Conservation (phyloP, 2,329 filamentous ascomycete genomes). For the Ophiosphaerella korrae region DNA sequence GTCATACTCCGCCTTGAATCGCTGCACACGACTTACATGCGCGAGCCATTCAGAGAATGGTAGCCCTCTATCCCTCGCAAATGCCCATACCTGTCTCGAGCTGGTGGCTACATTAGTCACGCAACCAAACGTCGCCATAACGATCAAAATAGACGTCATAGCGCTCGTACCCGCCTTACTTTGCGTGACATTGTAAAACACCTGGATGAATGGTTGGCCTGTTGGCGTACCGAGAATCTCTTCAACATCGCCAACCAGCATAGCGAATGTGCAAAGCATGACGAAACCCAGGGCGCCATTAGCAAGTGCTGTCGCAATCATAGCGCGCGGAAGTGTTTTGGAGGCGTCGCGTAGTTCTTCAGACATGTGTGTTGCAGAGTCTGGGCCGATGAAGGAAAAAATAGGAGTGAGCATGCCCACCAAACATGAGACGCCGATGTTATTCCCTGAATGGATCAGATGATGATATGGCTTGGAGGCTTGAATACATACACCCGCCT, state of each 20-base stretch:
- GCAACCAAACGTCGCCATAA: constrained; percentile 9
- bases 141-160: constrained; percentile 23
- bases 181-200: constrained; percentile 11
- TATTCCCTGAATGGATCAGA: constrained; percentile 11
- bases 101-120: constrained; percentile 20
- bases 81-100: constrained; percentile 30
- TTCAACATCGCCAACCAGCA: constrained; percentile 13
- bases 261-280: constrained; percentile 31
- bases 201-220: constrained; percentile 26
- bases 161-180: constrained; percentile 13
- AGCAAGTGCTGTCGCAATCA: constrained; percentile 44
- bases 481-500: constrained; percentile 40
- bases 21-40: constrained; percentile 7
- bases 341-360: constrained; percentile 39
- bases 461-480: not conserved
- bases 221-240: constrained; percentile 18
- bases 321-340: constrained; percentile 38
- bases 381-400: constrained; percentile 41
- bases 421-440: constrained; percentile 47
- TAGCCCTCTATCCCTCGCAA: constrained; percentile 28
- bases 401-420: constrained; percentile 43
- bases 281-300: constrained; percentile 45
- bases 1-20: not conserved
- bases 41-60: constrained; percentile 16
- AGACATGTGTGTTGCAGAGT: constrained; percentile 43